Evolutionary conservation across 371 early-diverging fungal genomes (phyloP).

Genomic region (Apophysomyces sp.): DNA sequence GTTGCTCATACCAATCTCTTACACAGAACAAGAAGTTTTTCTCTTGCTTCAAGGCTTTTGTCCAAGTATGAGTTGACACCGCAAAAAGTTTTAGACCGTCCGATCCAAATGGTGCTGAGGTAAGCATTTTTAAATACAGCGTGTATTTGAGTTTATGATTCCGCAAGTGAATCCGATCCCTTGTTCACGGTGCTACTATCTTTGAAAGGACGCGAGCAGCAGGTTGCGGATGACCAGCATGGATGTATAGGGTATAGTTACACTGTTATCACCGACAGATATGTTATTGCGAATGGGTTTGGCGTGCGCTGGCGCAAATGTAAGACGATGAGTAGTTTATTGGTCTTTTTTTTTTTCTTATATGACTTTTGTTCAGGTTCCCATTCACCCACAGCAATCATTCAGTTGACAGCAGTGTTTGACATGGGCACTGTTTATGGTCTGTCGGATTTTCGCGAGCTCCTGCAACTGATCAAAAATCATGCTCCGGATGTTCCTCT

Average conservation of each 20-base stretch:
- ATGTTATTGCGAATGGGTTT: conserved; percentile 32
- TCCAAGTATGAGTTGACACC: not conserved
- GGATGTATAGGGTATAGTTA: conserved; percentile 9
- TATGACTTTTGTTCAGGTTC: not conserved
- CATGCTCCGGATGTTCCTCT: not conserved
- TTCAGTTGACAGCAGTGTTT: not conserved
- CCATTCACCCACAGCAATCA: not conserved
- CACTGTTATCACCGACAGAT: conserved; percentile 20
- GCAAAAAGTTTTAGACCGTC: conserved; percentile 5
- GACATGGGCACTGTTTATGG: not conserved
- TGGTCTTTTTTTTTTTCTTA: not conserved
- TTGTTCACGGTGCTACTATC: conserved; percentile 11
- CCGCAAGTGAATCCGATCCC: conserved; percentile 11
- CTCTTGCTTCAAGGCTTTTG: conserved; percentile 6
- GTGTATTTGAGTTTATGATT: not conserved
- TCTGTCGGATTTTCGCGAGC: not conserved
- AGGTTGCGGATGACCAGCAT: conserved; percentile 16
- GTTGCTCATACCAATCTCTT: not conserved
- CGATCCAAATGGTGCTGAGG: conserved; percentile 15
- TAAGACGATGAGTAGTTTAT: not conserved
- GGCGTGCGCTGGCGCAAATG: conserved; percentile 21
- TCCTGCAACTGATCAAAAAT: not conserved
- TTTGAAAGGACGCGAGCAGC: conserved; percentile 9
- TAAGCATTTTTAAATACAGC: not conserved
- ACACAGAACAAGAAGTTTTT: not conserved